phyloP scores from a whole-genome alignment of 345 rosid genomes.

The Boechera divaricarpa region DNA sequence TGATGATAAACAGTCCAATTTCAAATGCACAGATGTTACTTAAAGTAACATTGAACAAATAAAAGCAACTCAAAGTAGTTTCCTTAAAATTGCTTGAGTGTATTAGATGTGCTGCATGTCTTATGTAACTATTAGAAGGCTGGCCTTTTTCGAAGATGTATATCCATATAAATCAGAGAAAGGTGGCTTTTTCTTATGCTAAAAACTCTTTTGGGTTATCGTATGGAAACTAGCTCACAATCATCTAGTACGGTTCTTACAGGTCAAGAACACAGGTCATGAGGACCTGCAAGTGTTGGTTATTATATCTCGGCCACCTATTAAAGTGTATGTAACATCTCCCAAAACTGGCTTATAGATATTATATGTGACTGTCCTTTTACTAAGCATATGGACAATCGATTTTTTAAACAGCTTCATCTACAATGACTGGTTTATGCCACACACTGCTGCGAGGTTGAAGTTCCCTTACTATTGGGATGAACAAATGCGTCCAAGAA shows the following conservation, averaged over 20 bases:
- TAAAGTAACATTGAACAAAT: neutral
- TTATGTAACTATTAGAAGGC: neutral
- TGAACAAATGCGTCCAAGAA: slow-evolving; percentile 71
- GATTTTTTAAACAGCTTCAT: slow-evolving; percentile 53
- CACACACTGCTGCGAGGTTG: slow-evolving; percentile 88
- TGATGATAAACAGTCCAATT: neutral
- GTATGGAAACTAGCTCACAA: slow-evolving; percentile 7
- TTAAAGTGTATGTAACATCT: slow-evolving; percentile 68
- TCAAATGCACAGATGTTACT: neutral
- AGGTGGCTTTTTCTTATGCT: neutral
- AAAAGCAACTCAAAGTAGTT: neutral
- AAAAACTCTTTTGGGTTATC: neutral
- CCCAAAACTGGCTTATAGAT: neutral
- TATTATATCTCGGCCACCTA: slow-evolving; percentile 82
- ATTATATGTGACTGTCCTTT: neutral
- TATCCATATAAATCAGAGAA: neutral
- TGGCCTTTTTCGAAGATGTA: neutral
- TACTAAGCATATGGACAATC: slow-evolving; percentile 5
- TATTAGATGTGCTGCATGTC: slow-evolving; percentile 13
- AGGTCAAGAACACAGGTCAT: slow-evolving; percentile 84
- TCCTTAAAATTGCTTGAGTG: neutral
- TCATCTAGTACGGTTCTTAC: slow-evolving; percentile 34
- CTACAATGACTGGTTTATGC: slow-evolving; percentile 88
- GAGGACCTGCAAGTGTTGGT: slow-evolving; percentile 83
- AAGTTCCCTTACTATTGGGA: slow-evolving; percentile 88